Percentiles rank a stretch among this genome's conserved stretches.
phyloP scores from a whole-genome alignment of 305 asterid genomes.

The Salvia sclarea region DNA sequence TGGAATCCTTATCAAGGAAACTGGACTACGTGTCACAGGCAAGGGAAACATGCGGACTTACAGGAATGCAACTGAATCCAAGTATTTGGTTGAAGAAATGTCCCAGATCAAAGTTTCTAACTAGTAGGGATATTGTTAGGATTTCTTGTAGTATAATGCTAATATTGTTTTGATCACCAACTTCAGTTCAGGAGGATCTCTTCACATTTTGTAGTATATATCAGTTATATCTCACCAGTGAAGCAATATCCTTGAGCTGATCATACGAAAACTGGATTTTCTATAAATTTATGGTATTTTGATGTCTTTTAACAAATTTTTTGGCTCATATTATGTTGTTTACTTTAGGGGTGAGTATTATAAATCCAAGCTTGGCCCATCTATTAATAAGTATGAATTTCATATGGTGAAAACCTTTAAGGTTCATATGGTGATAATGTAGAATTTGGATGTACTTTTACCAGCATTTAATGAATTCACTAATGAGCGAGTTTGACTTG shows the following conservation, averaged over 20 bases:
- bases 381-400: no score
- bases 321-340: no score
- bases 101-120: constrained; percentile 56
- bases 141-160: constrained; percentile 34
- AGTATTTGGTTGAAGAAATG: constrained; percentile 63
- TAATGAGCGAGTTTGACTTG: no score
- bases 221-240: neutral
- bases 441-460: no score
- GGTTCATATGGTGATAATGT: no score
- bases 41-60: constrained; percentile 76
- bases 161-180: neutral
- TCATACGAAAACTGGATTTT: neutral
- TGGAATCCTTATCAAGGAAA: constrained; percentile 87
- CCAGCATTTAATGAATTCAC: no score
- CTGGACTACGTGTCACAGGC: constrained; percentile 84
- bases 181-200: neutral
- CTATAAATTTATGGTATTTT: no score
- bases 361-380: no score
- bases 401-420: no score
- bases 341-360: no score
- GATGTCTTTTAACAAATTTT: no score
- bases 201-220: constrained; percentile 14
- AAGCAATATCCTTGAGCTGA: neutral
- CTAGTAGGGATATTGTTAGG: constrained; percentile 20
- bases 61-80: constrained; percentile 78